Evolutionary conservation across 495 filamentous ascomycete species (phyloP), one percentile per base, ranked within the genome.

Genomic region (Bombardia bombarda): DNA sequence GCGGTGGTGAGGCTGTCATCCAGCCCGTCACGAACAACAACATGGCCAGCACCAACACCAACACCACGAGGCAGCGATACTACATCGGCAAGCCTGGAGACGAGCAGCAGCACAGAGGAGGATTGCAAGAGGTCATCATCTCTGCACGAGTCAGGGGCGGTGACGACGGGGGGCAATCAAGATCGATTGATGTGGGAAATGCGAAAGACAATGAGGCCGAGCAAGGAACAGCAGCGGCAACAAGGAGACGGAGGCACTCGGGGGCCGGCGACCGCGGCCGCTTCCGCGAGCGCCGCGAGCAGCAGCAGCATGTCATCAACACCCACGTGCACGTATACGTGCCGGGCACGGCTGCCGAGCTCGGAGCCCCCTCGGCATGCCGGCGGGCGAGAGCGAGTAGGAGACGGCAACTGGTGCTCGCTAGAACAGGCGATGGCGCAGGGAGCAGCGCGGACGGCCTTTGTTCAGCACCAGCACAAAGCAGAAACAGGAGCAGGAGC

Each of bases 171-270:
- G n/a, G n/a, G n/a, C n/a, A n/a, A n/a, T n/a, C n/a, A n/a, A n/a
- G n/a, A n/a, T n/a, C n/a, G 22, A 16, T 18, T 24, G 21, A 17
- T 43, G 20, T 32, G 43, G 37, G 47, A 46, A 38, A 57, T 60
- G 47, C 51, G 55, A 30, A 58, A 56, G 45, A 58, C 55, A 21
- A 52, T 60, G 55, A 55, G 51, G 16, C 41, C 25, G 34, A 34
- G 23, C 18, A 4, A 20, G 8, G 16, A 17, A 16, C 40, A 37
- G 18, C 16, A 24, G 37, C 16, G 21, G 18, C 33, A 3, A 19
- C 24, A 24, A 32, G n/a, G n/a, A n/a, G n/a, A n/a, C n/a, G n/a
- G n/a, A n/a, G n/a, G n/a, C n/a, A n/a, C n/a, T n/a, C n/a, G n/a
- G n/a, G n/a, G n/a, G n/a, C n/a, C n/a, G n/a, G n/a, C n/a, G n/a